Evolutionary conservation across 2,329 filamentous ascomycete genomes (phyloP).

Genomic region (Lachnellula occidentalis): DNA sequence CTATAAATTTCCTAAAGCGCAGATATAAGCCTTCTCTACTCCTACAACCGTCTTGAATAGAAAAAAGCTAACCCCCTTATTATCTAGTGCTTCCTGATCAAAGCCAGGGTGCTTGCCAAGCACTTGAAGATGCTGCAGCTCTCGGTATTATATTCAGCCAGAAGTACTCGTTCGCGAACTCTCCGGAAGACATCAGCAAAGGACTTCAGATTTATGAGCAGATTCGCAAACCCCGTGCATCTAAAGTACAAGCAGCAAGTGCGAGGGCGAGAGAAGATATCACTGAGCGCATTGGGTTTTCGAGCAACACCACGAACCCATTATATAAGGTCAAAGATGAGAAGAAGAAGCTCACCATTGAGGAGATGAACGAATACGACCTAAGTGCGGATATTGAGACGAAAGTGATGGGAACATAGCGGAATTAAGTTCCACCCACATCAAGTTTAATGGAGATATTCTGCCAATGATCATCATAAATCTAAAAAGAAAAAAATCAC

Average conservation of each 20-base stretch:
- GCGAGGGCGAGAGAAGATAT: conserved; percentile 56
- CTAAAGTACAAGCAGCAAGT: conserved; percentile 50
- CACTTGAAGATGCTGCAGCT: conserved; percentile 37
- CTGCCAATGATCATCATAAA: too few species aligned
- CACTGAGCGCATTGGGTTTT: conserved; percentile 60
- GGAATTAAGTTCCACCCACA: too few species aligned
- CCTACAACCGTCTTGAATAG: too few species aligned
- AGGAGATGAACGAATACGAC: conserved; percentile 64
- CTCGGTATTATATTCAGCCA: conserved; percentile 33
- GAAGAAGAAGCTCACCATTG: conserved; percentile 57
- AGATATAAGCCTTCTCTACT: too few species aligned
- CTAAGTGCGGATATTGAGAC: conserved; percentile 50
- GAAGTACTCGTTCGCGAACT: conserved; percentile 36
- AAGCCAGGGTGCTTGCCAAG: conserved; percentile 49
- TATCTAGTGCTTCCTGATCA: conserved; percentile 57
- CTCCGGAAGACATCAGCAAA: conserved; percentile 37
- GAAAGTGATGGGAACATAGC: not conserved
- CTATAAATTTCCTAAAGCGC: too few species aligned
- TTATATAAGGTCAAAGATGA: conserved; percentile 59
- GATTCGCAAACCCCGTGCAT: conserved; percentile 49
- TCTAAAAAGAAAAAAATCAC: too few species aligned
- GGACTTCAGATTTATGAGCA: conserved; percentile 45
- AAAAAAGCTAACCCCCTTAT: too few species aligned
- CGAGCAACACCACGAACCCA: conserved; percentile 49
- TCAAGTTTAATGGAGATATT: too few species aligned